Base-by-base conservation (phyloP, 495 filamentous ascomycete genomes). In the Podospora pseudocomata region DNA sequence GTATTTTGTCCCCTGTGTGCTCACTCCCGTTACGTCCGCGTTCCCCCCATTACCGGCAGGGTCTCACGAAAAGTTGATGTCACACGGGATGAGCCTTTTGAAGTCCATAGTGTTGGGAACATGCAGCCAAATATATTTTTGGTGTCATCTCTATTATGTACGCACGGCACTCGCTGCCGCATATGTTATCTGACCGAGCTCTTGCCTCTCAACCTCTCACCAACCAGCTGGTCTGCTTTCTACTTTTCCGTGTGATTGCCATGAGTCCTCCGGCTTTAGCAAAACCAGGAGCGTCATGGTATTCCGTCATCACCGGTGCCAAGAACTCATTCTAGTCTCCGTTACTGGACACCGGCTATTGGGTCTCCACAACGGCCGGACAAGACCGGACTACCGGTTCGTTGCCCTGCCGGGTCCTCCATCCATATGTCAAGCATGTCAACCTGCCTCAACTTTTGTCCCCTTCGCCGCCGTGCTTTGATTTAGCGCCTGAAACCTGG, bases 401-500 rank as follows among this genome's bases (percentile, higher is more conserved):
- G 16, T 49, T 19, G 27, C 18, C 55, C n/a, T 7, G n/a, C 55
- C 55, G 55, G 55, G 55, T 19, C 39, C 5, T 49, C 39, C 55
- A 58, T 7, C n/a, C 55, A 65, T 11, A 27, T 57, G 39, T 55
- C 39, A 27, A 18, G 9, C 65, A 63, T 20, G 56, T 39, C 20
- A 58, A 53, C 58, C 28, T 26, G 54, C 5, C 23, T 20, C 28
- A 60, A 19, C 6, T 55, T 56, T 57, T 57, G 65, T 15, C 9
- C 6, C 19, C 63, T 16, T 65, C 20, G n/a, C n/a, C 49, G 27
- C 15, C 30, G 11, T 26, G 39, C 34, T 69, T 76, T 80, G 60
- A 72, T 58, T 9, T 60, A 68, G 70, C 72, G 79, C 13, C 79
- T 77, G 63, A 82, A 83, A 1, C 78, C 78, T 16, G 73, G 63